Evolutionary conservation across 345 rosid species (phyloP), one percentile per base, ranked within the genome.

Genomic region (Aethionema arabicum): DNA sequence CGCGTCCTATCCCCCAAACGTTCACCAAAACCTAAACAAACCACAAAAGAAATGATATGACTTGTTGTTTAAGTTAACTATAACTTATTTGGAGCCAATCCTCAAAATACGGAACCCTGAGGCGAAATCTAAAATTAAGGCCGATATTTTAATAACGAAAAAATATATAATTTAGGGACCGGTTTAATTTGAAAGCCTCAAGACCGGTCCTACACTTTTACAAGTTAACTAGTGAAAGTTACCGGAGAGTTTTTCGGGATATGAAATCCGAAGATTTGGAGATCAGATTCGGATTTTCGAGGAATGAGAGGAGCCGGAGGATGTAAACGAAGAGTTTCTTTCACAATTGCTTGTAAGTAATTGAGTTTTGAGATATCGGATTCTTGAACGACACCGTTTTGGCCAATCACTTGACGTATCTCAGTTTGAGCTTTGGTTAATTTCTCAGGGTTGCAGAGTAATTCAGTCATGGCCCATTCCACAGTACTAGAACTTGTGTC

Each of bases 251-350:
- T 16, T 6, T 36, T 3, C 6, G 69, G 75, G 8, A 64, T n/a
- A 7, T 56, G 12, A 45, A 69, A 69, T 0, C 68, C 63, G 2
- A 56, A 11, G 52, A 69, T 33, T 10, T 47, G 30, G 12, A 69
- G 45, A 56, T 69, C 68, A 2, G 43, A 59, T 65, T 53, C 62
- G 2, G 80, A 29, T 56, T 47, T 67, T 29, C 72, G 73, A 0
- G 82, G 83, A 32, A 77, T 31, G 8, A 81, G 55, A 14, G 78
- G 77, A 40, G 29, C 76, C 5, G 77, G 2, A 8, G 80, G 83
- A 59, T 82, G 86, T 65, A 82, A 51, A 3, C 82, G 63, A 10
- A 77, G 46, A 7, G 83, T 64, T 61, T 82, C 80, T 47, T 79
- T 72, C 29, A 77, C 6, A 32, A 79, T 15, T 11, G 82, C 78